Base-by-base conservation (phyloP, 2,329 filamentous ascomycete genomes). In the Akanthomyces uredinophilus region DNA sequence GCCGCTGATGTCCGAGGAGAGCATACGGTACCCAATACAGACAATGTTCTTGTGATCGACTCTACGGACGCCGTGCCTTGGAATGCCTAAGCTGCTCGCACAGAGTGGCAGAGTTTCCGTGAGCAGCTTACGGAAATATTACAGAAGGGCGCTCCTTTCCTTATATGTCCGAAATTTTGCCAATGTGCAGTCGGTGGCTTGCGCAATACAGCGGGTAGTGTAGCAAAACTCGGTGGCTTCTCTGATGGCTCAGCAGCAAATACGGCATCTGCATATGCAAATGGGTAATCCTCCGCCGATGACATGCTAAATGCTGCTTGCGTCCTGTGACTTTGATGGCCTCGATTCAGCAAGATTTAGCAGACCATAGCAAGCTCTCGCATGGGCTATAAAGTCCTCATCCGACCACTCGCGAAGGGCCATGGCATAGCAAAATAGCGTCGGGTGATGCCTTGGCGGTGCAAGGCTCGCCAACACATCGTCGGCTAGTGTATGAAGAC, bases 351-450 rank as follows among this genome's bases (percentile, higher is more conserved):
- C 27, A 22, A 29, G 24, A 29, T 14, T 2, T 32, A 35, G 55
- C 32, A 49, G 20, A 16, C 55, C 55, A 16, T 29, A 54, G 32
- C 57, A 54, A 50, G 27, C 53, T 59, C 32, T 43, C 4, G 43
- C 35, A n/a, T 41, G 53, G 32, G 13, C 8, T 5, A 51, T 47
- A 24, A 56, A 61, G 41, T 35, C 43, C 35, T 22, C 41, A 20
- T 46, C 43, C 35, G 7, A 56, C 58, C 60, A 66, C 35, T 50
- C 62, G 54, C 35, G 61, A 50, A 24, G 53, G 53, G 14, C 37
- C 18, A 47, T 29, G 2, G 2, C 4, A n/a, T 10, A 27, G 22
- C 54, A 39, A 10, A 16, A 37, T 13, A 27, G 35, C 5, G 5
- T 6, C 24, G 22, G 43, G 7, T 11, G 7, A 13, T 49, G n/a